Conservation (phyloP, 192 early-diverging fungal genomes). For the Funneliformis geosporum region DNA sequence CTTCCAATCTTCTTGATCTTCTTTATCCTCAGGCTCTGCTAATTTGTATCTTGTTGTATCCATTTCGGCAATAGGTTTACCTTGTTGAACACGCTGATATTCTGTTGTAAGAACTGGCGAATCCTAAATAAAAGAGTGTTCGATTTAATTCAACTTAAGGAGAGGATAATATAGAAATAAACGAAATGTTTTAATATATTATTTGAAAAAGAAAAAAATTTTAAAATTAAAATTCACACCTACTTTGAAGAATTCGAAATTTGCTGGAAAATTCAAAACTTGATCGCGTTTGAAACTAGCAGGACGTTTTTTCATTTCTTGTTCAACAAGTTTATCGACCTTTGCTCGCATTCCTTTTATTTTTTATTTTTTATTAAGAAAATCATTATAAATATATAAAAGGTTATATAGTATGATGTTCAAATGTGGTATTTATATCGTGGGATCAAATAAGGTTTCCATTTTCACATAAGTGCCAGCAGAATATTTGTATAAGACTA, state of each 20-base stretch:
- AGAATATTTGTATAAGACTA: too few species aligned
- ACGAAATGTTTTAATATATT: not conserved
- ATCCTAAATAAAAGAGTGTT: not conserved
- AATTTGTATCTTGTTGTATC: constrained; percentile 54
- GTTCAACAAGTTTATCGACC: constrained; percentile 56
- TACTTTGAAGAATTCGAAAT: constrained; percentile 51
- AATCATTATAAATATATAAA: not conserved
- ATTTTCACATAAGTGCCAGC: too few species aligned
- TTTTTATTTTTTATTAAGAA: not conserved
- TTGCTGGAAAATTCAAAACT: constrained; percentile 39
- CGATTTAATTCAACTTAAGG: too few species aligned
- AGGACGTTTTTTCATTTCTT: constrained; percentile 55
- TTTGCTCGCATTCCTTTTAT: constrained; percentile 46
- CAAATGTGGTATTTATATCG: not conserved
- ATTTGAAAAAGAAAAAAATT: not conserved
- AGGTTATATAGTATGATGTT: not conserved
- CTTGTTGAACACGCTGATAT: constrained; percentile 45
- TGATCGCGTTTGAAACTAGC: constrained; percentile 35
- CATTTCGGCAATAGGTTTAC: constrained; percentile 47
- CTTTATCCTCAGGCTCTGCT: constrained; percentile 41
- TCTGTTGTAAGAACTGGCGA: constrained; percentile 28
- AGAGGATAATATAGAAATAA: too few species aligned
- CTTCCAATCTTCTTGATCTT: constrained; percentile 46
- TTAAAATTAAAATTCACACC: not conserved
- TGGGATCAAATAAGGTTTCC: too few species aligned